phyloP scores from a whole-genome alignment of 371 early-diverging fungal genomes.

The Lichtheimia ramosa region DNA sequence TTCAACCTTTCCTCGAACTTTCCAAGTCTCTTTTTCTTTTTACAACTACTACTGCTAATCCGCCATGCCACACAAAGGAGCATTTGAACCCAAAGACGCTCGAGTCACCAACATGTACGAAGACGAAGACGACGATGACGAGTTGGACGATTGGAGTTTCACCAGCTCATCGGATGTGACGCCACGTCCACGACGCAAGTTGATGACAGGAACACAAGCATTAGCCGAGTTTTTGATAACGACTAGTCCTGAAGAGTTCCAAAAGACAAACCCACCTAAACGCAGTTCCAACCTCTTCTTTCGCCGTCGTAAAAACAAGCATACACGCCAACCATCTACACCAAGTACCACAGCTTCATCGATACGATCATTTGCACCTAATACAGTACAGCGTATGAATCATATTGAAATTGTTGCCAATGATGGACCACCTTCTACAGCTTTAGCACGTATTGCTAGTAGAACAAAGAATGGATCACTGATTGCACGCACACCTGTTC shows the following conservation, averaged over 20 bases:
- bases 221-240: constrained; percentile 47
- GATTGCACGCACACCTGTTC: not conserved
- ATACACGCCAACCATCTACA: constrained; percentile 20
- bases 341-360: not conserved
- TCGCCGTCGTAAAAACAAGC: constrained; percentile 24
- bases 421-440: constrained; percentile 1
- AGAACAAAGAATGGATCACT: constrained; percentile 1
- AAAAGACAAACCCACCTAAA: constrained; percentile 22
- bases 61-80: constrained; percentile 21
- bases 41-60: too few relatives aligned
- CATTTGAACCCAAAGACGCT: constrained; percentile 31
- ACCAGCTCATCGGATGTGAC: constrained; percentile 13
- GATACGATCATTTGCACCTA: not conserved
- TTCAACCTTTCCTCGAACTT: too few relatives aligned
- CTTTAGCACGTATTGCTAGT: constrained; percentile 7
- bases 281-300: constrained; percentile 29
- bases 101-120: constrained; percentile 25
- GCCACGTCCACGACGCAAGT: constrained; percentile 15
- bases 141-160: constrained; percentile 28
- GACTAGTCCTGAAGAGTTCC: constrained; percentile 52
- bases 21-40: too few relatives aligned
- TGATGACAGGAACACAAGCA: constrained; percentile 45
- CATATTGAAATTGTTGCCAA: constrained; percentile 41
- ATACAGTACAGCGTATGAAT: constrained; percentile 22
- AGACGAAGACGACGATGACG: constrained; percentile 29